These are phyloP conservation scores for Arctium lappa DNA, from an alignment of 129 eudicot species.

Conservation along the genomic window DNA sequence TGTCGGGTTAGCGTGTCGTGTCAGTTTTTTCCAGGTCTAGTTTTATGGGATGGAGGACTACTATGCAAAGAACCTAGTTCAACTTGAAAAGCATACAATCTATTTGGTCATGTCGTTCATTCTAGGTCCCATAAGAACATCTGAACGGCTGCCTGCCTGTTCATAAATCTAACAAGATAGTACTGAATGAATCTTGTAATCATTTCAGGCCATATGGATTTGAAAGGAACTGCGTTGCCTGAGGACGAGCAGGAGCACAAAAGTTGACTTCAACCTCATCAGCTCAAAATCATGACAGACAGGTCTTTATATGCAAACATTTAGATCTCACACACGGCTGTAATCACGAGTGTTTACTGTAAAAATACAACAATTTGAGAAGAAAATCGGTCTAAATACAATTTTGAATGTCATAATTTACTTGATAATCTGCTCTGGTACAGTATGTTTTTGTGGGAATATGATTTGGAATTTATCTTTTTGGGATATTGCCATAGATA, in stretches of 20 bases:
- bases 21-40: too few relatives aligned
- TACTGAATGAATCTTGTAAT: not conserved
- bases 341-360: constrained; percentile 31
- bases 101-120: too few relatives aligned
- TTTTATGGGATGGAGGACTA: not conserved
- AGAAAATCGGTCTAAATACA: constrained; percentile 19
- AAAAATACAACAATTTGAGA: constrained; percentile 41
- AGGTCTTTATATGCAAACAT: constrained; percentile 22
- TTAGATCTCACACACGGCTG: constrained; percentile 26
- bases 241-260: constrained; percentile 54
- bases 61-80: too few relatives aligned
- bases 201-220: constrained; percentile 41
- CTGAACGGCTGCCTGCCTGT: not conserved
- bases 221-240: constrained; percentile 44
- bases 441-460: constrained; percentile 14
- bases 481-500: not conserved
- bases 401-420: constrained; percentile 26
- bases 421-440: constrained; percentile 22
- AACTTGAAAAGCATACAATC: too few relatives aligned
- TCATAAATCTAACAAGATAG: not conserved
- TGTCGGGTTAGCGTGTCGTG: too few relatives aligned
- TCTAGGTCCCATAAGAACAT: too few relatives aligned
- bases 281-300: constrained; percentile 2
- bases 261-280: constrained; percentile 21
- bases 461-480: constrained; percentile 10